These are phyloP conservation scores for Chloropicon primus DNA, from an alignment of 139 green algal genomes.

Conservation along the genomic window DNA sequence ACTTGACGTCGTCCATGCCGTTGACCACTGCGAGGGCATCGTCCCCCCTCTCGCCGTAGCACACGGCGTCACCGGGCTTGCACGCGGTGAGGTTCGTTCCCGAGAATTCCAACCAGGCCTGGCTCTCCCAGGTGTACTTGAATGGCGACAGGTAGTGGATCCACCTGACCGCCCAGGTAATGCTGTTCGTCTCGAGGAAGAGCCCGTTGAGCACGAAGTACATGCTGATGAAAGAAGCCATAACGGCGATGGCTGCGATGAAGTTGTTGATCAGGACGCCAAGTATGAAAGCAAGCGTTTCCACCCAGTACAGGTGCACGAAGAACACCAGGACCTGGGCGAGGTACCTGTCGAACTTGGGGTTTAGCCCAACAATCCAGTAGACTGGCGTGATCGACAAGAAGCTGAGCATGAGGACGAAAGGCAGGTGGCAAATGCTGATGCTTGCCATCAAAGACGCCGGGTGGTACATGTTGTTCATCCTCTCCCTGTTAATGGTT, in stretches of 20 bases:
- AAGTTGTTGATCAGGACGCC: neutral
- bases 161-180: neutral
- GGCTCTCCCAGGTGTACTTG: neutral
- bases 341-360: neutral
- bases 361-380: neutral
- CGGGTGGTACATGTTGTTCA: neutral
- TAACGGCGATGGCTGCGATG: neutral
- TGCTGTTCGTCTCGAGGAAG: neutral
- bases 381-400: neutral
- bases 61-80: neutral
- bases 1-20: neutral
- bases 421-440: neutral
- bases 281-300: neutral
- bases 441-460: neutral
- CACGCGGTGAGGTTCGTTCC: neutral
- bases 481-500: neutral
- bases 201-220: neutral
- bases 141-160: neutral
- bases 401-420: neutral
- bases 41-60: neutral
- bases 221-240: neutral
- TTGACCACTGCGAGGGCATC: neutral
- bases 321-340: neutral
- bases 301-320: neutral
- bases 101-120: neutral